A percentile compares a stretch with the other conserved stretches of the same genome.
Conservation (phyloP, 2,329 filamentous ascomycete species). For the Paraconiothyrium sp. region DNA sequence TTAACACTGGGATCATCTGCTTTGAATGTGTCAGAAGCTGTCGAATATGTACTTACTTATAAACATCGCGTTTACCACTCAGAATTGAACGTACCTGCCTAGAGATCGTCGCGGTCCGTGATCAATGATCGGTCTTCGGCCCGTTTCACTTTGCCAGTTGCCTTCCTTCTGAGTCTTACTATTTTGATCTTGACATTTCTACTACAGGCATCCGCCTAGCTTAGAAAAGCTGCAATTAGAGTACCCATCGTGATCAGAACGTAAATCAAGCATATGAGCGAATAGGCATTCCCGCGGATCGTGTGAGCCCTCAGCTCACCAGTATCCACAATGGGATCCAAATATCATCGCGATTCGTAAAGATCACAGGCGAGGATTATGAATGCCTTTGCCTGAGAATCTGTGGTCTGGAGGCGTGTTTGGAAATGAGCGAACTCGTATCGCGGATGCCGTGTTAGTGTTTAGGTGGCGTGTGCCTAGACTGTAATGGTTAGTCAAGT, state of each 20-base stretch:
- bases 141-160: conserved; percentile 21
- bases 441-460: conserved; percentile 23
- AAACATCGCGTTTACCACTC: conserved; percentile 17
- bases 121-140: conserved; percentile 23
- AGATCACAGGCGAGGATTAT: conserved; percentile 19
- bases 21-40: conserved; percentile 2
- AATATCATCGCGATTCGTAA: conserved; percentile 10
- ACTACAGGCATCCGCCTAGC: conserved; percentile 19
- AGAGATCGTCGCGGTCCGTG: conserved; percentile 19
- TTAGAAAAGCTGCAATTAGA: conserved; percentile 22
- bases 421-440: conserved; percentile 26
- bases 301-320: conserved; percentile 24
- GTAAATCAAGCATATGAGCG: conserved; percentile 22
- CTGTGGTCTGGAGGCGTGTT: conserved; percentile 24
- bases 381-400: conserved; percentile 17
- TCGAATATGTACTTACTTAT: conserved; percentile 29
- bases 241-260: conserved; percentile 25
- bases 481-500: conserved; percentile 17
- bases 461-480: conserved; percentile 23
- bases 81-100: conserved; percentile 22
- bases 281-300: conserved; percentile 27
- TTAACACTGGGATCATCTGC: conserved; percentile 4
- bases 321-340: conserved; percentile 20
- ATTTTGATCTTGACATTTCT: conserved; percentile 29
- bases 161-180: conserved; percentile 22